Evolutionary conservation across 352 stramenopile species (phyloP), one percentile per base, ranked within the genome.

Genomic region (Phytophthora capsici): DNA sequence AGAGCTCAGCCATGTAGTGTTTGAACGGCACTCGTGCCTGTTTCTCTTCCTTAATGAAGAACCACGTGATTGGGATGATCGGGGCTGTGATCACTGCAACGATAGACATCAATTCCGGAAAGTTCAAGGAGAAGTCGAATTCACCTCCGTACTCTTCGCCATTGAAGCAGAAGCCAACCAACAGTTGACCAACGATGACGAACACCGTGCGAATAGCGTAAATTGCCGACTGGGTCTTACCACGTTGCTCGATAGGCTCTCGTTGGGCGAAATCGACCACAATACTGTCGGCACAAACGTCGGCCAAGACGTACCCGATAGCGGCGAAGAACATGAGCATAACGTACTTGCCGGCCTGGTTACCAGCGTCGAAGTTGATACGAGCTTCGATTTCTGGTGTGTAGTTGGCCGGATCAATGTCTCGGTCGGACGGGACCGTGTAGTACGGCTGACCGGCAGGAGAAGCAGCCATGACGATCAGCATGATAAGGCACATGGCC

Each of bases 221-320:
- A 36, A 81, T 72, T 6, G 44, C 51, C 3, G 77, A 75, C 57
- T 85, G 77, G 4, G 63, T 75, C 44, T 62, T 71, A 9, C 76
- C 76, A 13, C 73, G 73, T 14, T 50, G 37, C 16, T 57, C 60
- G 2, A 67, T 41, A 0, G 73, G 63, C 50, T 85, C 74, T 16
- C 66, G 62, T 13, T 82, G 73, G 3, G 72, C 69, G 13, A 75
- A 61, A 30, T 78, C 62, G 12, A 78, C 70, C 22, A 74, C 57
- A 46, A 82, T 69, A 49, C 73, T 77, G 66, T 90, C 81, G 34
- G 74, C 63, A n/a, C 78, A 80, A 3, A 88, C 75, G 43, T 86
- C 79, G 2, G 81, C 71, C 47, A 78, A 66, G 25, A 89, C 71
- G 52, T 89, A 90, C 17, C 80, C 80, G 41, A 88, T 48, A 7